Evolutionary conservation across 768 basidiomycete species (phyloP), one percentile per base, ranked within the genome.

Genomic region (Pulveroboletus sp.): DNA sequence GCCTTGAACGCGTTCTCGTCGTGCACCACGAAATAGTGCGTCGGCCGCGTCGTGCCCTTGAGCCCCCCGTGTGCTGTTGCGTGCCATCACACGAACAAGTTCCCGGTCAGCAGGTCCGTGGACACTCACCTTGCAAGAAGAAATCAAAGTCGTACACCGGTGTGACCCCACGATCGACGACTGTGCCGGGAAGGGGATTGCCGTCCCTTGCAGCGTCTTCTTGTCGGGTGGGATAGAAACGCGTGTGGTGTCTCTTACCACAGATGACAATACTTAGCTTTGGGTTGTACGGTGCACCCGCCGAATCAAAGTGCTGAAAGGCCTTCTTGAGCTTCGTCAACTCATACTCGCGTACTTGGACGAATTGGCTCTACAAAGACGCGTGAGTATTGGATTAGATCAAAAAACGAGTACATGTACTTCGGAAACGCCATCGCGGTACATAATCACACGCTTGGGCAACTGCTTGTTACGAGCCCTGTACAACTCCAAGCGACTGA

Each of bases 391-490:
- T n/a, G 9, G 14, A 9, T 32, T 27, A 7, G 17, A 40, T 21
- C n/a, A 20, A 4, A 17, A 19, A 40, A 29, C n/a, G 4, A 20
- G 36, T 13, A 39, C 16, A 48, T 69, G 20, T 37, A 86, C 87
- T 70, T 90, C 88, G 1, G 87, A 89, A 13, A 91, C 87, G 33
- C 90, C 90, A 60, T 91, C 90, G 2, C 78, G 72, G 53, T 75
- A 80, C 5, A 80, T 66, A 23, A 80, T 54, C 9, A 80, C 65
- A 2, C 78, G 72, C 14, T 64, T 32, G 2, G 79, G 79, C 4
- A 80, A 59, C 19, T 37, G 32, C 4, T 66, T 67, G 52, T 70
- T 75, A 42, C 46, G 67, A 6, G 41, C 45, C 40, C 58, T 55
- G 67, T 69, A 81, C 2, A 69, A 53, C 24, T 66, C 45, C 21